A percentile compares a stretch with the other conserved stretches of the same genome.
These are phyloP conservation scores for Conoideocrella luteorostrata DNA, from an alignment of 2,329 filamentous ascomycete species.

Conservation along the genomic window DNA sequence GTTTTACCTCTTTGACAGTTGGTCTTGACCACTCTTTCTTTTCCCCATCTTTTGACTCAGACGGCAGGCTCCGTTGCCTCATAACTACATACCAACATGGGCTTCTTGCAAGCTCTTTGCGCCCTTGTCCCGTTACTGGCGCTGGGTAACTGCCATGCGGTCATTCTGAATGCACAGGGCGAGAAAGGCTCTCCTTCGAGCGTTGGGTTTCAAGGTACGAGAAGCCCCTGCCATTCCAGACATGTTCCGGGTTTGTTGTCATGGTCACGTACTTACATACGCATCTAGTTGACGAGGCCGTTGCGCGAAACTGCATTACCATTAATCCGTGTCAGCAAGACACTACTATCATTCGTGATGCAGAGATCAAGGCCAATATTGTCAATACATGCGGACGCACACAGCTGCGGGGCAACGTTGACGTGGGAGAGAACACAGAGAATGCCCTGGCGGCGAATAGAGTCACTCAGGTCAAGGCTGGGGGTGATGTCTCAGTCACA, in stretches of 20 bases:
- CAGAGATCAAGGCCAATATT: constrained; percentile 43
- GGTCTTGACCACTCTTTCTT: neutral
- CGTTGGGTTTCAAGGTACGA: constrained; percentile 42
- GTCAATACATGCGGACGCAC: constrained; percentile 59
- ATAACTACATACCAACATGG: neutral
- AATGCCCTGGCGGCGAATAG: constrained; percentile 37
- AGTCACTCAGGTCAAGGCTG: constrained; percentile 44
- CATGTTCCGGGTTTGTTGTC: no score
- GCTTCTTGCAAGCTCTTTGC: neutral
- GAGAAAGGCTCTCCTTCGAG: constrained; percentile 37
- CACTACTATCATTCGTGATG: constrained; percentile 55
- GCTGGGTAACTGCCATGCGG: constrained; percentile 29
- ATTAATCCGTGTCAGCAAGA: constrained; percentile 63
- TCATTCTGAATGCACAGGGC: constrained; percentile 42
- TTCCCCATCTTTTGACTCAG: neutral
- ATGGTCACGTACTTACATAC: no score
- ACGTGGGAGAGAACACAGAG: constrained; percentile 51
- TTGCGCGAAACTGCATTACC: constrained; percentile 56
- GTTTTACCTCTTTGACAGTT: neutral
- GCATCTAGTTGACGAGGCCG: constrained; percentile 46
- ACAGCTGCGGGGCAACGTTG: constrained; percentile 53
- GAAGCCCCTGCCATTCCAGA: constrained; percentile 1
- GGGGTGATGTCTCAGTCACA: constrained; percentile 29
- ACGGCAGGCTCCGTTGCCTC: neutral
- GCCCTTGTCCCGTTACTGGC: neutral